Conservation (phyloP, 2,329 filamentous ascomycete species). For the Scedosporium dehoogii region DNA sequence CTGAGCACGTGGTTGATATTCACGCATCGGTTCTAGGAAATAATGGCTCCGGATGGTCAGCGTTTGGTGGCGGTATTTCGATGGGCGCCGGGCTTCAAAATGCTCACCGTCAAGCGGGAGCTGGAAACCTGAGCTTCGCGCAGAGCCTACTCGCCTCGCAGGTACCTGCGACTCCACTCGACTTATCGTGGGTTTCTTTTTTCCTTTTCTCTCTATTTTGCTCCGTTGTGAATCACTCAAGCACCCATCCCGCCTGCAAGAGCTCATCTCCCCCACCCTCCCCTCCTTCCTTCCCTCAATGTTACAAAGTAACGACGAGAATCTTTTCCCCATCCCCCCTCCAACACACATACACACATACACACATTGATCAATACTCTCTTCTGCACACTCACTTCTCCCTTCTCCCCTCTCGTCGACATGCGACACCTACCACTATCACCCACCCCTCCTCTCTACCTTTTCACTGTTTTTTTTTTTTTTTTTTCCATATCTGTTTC, state of each 20-base stretch:
- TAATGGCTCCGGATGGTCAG: slow-evolving; percentile 40
- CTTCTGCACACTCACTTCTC: too few relatives aligned
- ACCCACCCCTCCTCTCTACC: background rate
- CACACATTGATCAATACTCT: too few relatives aligned
- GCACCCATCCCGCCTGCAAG: too few relatives aligned
- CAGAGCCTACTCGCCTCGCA: slow-evolving; percentile 56
- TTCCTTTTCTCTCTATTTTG: background rate
- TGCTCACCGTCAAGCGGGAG: slow-evolving; percentile 40
- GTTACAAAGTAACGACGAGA: background rate
- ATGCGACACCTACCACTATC: too few relatives aligned
- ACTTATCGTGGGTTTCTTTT: slow-evolving; percentile 52
- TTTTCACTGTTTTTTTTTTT: background rate
- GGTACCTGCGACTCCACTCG: slow-evolving; percentile 45
- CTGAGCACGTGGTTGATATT: background rate
- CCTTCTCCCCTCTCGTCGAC: too few relatives aligned
- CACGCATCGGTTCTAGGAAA: background rate
- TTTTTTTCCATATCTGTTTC: background rate
- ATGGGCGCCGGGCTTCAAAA: slow-evolving; percentile 49
- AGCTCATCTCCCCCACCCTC: background rate
- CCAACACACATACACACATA: too few relatives aligned
- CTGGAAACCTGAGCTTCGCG: slow-evolving; percentile 53
- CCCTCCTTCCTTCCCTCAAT: background rate
- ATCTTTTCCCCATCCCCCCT: background rate
- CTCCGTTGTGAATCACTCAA: background rate
- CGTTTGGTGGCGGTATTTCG: slow-evolving; percentile 49